phyloP scores from a whole-genome alignment of 2,329 filamentous ascomycete species.

The Coniella lustricola region DNA sequence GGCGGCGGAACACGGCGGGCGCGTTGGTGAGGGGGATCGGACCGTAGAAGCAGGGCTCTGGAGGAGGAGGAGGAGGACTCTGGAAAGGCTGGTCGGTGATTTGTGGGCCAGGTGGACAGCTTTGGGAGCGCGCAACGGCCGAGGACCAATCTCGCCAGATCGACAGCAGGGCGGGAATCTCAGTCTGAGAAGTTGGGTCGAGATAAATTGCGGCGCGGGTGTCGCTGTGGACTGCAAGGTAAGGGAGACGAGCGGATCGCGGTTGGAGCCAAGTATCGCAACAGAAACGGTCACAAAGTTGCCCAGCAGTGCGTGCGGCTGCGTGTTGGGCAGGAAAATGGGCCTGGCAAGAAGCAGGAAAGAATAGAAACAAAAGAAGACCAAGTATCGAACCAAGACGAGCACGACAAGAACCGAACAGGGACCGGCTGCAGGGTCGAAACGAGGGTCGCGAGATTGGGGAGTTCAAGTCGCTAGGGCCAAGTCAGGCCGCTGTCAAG shows the following conservation, averaged over 20 bases:
- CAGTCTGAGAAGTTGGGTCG: background rate
- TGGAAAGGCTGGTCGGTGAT: conserved; percentile 2
- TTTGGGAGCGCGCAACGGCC: background rate
- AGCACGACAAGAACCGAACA: no score
- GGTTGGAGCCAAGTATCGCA: background rate
- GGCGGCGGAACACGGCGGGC: conserved; percentile 10
- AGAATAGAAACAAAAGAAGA: no score
- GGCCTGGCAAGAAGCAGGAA: background rate
- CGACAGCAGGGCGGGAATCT: background rate
- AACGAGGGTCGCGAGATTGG: background rate
- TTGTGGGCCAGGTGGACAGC: background rate
- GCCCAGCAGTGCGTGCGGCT: background rate
- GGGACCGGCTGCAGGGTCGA: background rate
- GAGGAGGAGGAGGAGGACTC: conserved; percentile 1
- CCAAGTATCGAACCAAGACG: background rate
- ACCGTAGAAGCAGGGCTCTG: background rate
- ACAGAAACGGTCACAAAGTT: background rate
- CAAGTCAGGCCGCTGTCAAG: background rate
- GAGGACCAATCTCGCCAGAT: conserved; percentile 5
- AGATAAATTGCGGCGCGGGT: background rate
- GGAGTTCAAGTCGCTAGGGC: background rate
- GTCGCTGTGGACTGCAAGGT: conserved; percentile 4
- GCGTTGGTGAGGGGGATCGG: conserved; percentile 4
- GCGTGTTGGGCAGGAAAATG: background rate
- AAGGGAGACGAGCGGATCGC: conserved; percentile 6